Evolutionary conservation across 208 protist species (phyloP).

Genomic region (Wallacemonas collosoma): DNA sequence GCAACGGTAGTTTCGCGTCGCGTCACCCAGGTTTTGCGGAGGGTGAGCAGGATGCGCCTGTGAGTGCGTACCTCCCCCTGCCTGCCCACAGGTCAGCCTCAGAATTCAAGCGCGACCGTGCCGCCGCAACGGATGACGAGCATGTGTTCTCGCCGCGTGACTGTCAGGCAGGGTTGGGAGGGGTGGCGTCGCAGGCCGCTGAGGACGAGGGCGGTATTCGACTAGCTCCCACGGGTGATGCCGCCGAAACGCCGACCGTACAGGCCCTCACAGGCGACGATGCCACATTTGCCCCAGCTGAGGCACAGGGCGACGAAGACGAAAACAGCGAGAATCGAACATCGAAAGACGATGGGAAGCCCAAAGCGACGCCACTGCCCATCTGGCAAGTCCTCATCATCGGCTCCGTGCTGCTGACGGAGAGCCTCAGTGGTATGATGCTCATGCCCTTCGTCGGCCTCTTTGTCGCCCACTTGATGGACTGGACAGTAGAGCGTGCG

Average conservation of each 20-base stretch:
- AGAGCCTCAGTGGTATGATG: slow-evolving; percentile 23
- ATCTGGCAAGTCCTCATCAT: slow-evolving; percentile 17
- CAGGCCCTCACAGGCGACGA: background rate
- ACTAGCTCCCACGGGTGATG: background rate
- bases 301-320: background rate
- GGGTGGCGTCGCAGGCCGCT: too few relatives aligned
- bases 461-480: slow-evolving; percentile 30
- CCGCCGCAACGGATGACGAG: too few relatives aligned
- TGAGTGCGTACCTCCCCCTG: background rate
- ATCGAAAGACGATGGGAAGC: background rate
- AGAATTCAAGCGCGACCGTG: background rate
- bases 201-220: too few relatives aligned
- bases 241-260: background rate
- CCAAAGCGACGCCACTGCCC: slow-evolving; percentile 17
- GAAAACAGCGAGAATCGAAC: background rate
- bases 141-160: too few relatives aligned
- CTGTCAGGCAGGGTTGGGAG: too few relatives aligned
- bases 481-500: slow-evolving; percentile 26
- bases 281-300: background rate
- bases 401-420: slow-evolving; percentile 18
- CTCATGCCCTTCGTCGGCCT: slow-evolving; percentile 42
- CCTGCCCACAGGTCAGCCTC: background rate
- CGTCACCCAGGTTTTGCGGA: background rate
- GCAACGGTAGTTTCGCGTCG: slow-evolving; percentile 12
- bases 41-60: background rate